Conservation (phyloP, 805 yeast genomes). For the Torulaspora maleeae region DNA sequence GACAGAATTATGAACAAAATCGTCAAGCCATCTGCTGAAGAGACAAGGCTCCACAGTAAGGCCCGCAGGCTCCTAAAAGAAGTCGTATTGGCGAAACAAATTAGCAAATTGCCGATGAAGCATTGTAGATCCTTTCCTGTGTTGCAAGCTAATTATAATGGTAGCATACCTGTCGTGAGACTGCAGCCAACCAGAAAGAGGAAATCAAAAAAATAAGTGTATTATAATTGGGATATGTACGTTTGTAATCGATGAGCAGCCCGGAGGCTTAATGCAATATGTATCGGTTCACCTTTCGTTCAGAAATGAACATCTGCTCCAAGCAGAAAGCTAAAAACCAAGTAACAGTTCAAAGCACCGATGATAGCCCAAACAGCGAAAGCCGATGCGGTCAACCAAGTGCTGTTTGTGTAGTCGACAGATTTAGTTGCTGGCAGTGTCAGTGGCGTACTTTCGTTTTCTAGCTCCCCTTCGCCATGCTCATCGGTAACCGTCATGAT, state of each 20-base stretch:
- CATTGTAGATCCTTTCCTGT: conserved; percentile 53
- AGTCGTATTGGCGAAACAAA: conserved; percentile 38
- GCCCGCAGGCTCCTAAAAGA: conserved; percentile 45
- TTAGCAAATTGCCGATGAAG: conserved; percentile 30
- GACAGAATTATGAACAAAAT: conserved; percentile 37
- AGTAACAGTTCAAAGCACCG: conserved; percentile 64
- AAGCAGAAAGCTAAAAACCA: conserved; percentile 47
- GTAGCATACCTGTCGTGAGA: conserved; percentile 65
- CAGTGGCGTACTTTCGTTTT: conserved; percentile 32
- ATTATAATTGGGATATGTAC: conserved; percentile 1
- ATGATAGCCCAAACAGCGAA: conserved; percentile 65
- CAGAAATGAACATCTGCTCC: conserved; percentile 52
- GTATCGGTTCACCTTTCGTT: conserved; percentile 2
- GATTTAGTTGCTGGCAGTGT: conserved; percentile 23
- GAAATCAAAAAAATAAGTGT: conserved; percentile 24
- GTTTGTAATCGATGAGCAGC: neutral
- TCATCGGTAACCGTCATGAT: conserved; percentile 55
- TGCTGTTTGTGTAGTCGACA: conserved; percentile 69
- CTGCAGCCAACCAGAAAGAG: conserved; percentile 30
- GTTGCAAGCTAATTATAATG: conserved; percentile 66
- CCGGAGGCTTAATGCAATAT: conserved; percentile 1
- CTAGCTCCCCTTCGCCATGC: conserved; percentile 31
- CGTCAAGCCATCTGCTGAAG: conserved; percentile 41
- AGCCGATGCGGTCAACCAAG: conserved; percentile 49
- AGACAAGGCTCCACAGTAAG: conserved; percentile 41